A percentile compares a stretch with the other conserved stretches of the same genome.
Evolutionary conservation across 768 basidiomycete species (phyloP).

Genomic region (Rhodotorula babjevae): DNA sequence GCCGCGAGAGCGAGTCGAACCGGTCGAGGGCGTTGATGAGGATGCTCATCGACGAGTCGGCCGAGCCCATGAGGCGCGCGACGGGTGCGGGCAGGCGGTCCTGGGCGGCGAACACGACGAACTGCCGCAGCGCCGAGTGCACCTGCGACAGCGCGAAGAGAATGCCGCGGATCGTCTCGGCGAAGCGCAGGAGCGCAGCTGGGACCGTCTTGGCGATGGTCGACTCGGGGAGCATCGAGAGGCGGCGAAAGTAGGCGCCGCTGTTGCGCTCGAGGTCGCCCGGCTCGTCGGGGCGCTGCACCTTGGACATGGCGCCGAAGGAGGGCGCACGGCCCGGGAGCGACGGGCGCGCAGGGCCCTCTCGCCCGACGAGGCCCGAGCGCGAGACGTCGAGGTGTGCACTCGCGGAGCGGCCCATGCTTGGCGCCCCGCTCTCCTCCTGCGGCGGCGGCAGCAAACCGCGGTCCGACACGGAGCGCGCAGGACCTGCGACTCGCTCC

Average conservation of each 20-base stretch:
- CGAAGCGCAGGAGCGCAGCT: conserved; percentile 60
- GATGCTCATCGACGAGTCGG: conserved; percentile 70
- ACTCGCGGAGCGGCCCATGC: conserved; percentile 11
- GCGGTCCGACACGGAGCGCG: background rate
- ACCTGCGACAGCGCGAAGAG: conserved; percentile 88
- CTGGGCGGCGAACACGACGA: conserved; percentile 73
- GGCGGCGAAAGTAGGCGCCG: conserved; percentile 88
- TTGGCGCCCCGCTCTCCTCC: background rate
- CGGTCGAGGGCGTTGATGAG: conserved; percentile 83
- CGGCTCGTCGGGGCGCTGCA: conserved; percentile 46
- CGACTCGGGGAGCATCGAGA: conserved; percentile 67
- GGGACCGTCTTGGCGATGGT: conserved; percentile 65
- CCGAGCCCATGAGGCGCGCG: conserved; percentile 77
- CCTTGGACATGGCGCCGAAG: conserved; percentile 27
- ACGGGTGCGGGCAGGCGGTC: conserved; percentile 76
- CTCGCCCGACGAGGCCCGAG: conserved; percentile 36
- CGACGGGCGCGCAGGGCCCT: background rate
- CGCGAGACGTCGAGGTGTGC: conserved; percentile 22
- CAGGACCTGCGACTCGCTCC: background rate
- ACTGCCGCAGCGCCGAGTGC: conserved; percentile 80
- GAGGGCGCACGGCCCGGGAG: too few relatives aligned
- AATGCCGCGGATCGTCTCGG: conserved; percentile 86
- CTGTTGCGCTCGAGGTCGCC: conserved; percentile 64
- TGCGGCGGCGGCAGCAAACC: background rate
- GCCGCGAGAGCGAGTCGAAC: conserved; percentile 74